Percentiles rank a stretch among this genome's conserved stretches.
These are phyloP conservation scores for Microdochium paspali DNA, from an alignment of 2,329 filamentous ascomycete species.

Conservation along the genomic window DNA sequence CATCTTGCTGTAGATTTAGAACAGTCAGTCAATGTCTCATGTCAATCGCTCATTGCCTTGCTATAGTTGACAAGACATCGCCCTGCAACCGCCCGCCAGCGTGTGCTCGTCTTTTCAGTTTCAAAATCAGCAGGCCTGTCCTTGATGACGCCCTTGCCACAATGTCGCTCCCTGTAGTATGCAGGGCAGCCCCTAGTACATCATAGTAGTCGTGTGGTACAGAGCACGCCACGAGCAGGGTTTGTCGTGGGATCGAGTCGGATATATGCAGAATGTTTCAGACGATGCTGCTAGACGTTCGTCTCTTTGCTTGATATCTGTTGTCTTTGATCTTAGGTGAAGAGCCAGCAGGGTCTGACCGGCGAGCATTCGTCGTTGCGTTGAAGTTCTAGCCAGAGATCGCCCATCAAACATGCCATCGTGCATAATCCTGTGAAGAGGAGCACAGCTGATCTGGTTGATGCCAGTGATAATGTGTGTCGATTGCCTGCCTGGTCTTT, in stretches of 20 bases:
- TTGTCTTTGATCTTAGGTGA: no score
- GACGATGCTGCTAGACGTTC: no score
- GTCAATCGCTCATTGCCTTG: no score
- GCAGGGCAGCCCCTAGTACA: not conserved
- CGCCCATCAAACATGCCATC: not conserved
- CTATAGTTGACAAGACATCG: no score
- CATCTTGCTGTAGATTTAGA: constrained; percentile 68
- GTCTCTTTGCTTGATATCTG: no score
- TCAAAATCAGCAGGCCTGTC: no score
- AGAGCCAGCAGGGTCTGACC: not conserved
- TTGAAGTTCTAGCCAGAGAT: not conserved
- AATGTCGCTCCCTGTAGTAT: not conserved
- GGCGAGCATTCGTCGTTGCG: not conserved
- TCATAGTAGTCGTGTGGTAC: not conserved
- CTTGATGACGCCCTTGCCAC: no score
- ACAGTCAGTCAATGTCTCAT: not conserved
- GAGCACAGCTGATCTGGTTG: constrained; percentile 13
- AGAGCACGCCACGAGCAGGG: not conserved
- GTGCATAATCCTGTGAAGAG: constrained; percentile 3
- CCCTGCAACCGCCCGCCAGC: no score
- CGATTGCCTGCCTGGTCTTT: constrained; percentile 23
- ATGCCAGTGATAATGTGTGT: constrained; percentile 35
- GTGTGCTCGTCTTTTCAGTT: no score
- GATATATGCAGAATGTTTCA: not conserved
- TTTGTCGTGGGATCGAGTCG: not conserved